These are phyloP conservation scores for Arthrinium phaeospermum DNA, from an alignment of 2,329 filamentous ascomycete species.

Conservation along the genomic window DNA sequence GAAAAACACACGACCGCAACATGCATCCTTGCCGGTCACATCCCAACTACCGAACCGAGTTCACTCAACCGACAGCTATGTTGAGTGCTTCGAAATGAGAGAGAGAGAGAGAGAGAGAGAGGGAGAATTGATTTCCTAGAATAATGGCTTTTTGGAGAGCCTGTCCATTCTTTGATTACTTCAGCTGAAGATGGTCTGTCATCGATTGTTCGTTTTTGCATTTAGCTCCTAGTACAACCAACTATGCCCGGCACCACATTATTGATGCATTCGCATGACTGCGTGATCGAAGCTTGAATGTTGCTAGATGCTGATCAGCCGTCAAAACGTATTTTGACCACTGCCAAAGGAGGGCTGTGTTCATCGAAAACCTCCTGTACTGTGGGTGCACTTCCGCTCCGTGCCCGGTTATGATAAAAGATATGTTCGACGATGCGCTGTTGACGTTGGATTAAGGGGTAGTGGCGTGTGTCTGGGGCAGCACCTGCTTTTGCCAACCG, in stretches of 20 bases:
- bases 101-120: neutral
- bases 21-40: neutral
- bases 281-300: neutral
- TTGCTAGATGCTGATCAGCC: too few species aligned
- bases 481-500: neutral
- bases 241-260: neutral
- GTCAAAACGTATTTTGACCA: too few species aligned
- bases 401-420: too few species aligned
- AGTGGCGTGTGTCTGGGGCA: neutral
- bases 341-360: too few species aligned
- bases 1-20: neutral
- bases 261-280: neutral
- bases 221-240: neutral
- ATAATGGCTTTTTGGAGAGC: neutral
- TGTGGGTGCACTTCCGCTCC: too few species aligned
- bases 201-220: neutral
- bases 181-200: neutral
- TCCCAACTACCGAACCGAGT: neutral
- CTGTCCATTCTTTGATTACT: neutral
- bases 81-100: neutral
- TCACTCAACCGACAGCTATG: neutral
- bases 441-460: neutral
- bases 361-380: too few species aligned
- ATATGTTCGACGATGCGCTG: neutral
- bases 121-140: neutral